Evolutionary conservation across 129 eudicot species (phyloP).

Genomic region (Smallanthus sonchifolius): DNA sequence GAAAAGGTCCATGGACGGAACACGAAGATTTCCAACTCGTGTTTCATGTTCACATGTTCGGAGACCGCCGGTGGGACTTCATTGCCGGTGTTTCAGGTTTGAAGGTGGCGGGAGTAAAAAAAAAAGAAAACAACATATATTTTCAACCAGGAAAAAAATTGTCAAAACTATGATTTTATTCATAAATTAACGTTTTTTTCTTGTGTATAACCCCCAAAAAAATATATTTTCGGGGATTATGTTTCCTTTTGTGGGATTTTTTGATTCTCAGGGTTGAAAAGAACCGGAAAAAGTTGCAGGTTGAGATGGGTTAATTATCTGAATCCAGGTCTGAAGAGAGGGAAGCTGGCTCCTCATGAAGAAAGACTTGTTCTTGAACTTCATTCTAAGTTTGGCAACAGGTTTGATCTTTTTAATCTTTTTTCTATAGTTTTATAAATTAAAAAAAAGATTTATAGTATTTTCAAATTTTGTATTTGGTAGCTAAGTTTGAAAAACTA

Average conservation of each 20-base stretch:
- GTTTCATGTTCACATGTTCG: constrained; percentile 72
- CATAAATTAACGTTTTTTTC: constrained; percentile 23
- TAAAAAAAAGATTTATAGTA: too few species aligned
- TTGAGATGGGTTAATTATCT: constrained; percentile 93
- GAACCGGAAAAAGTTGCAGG: constrained; percentile 96
- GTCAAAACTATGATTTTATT: not conserved
- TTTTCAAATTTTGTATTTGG: too few species aligned
- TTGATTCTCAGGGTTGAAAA: constrained; percentile 42
- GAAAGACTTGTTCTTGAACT: constrained; percentile 78
- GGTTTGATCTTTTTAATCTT: constrained; percentile 30
- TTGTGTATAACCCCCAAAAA: constrained; percentile 22
- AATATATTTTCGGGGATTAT: constrained; percentile 23
- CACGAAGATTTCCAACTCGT: constrained; percentile 75
- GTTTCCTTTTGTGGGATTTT: constrained; percentile 6
- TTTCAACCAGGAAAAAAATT: constrained; percentile 16
- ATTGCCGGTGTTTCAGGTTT: constrained; percentile 93
- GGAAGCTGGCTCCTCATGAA: constrained; percentile 85
- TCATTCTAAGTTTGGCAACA: constrained; percentile 85
- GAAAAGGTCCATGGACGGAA: constrained; percentile 94
- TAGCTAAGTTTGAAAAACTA: too few species aligned
- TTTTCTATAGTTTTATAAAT: not conserved
- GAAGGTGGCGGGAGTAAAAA: constrained; percentile 95
- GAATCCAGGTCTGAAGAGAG: constrained; percentile 81
- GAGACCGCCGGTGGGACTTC: constrained; percentile 94
- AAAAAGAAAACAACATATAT: constrained; percentile 25